These are phyloP conservation scores for Bruguiera sexangula DNA, from an alignment of 345 rosid species.

Conservation along the genomic window DNA sequence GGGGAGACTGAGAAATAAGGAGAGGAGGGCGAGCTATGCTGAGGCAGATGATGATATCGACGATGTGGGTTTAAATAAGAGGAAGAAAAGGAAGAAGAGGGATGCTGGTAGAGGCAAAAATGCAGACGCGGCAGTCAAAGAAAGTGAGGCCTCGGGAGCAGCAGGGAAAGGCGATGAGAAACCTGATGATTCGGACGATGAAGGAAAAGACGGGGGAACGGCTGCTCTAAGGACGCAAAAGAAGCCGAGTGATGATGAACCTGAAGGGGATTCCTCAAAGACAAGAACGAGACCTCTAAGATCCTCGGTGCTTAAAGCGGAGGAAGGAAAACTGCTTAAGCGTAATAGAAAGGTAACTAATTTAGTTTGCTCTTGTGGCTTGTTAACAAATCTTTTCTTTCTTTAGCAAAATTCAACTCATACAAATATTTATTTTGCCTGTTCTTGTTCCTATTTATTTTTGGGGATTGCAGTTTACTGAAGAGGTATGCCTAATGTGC, in stretches of 20 bases:
- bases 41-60: slow-evolving; percentile 2
- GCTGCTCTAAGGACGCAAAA: background rate
- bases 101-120: background rate
- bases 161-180: background rate
- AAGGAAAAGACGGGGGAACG: background rate
- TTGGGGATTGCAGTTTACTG: slow-evolving; percentile 13
- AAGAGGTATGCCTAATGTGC: slow-evolving; percentile 38
- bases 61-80: background rate
- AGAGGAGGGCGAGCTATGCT: slow-evolving; percentile 2
- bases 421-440: background rate
- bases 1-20: slow-evolving; percentile 4
- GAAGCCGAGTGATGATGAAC: background rate
- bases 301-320: background rate
- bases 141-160: background rate
- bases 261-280: background rate
- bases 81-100: background rate
- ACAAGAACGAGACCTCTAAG: background rate
- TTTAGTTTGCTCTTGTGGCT: background rate
- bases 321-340: background rate
- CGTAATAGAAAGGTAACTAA: background rate
- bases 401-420: no score
- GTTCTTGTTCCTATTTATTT: background rate
- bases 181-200: background rate
- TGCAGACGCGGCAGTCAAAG: background rate
- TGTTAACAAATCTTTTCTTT: background rate